Evolutionary conservation across 768 basidiomycete species (phyloP).

Genomic region (Heimioporus sp.): DNA sequence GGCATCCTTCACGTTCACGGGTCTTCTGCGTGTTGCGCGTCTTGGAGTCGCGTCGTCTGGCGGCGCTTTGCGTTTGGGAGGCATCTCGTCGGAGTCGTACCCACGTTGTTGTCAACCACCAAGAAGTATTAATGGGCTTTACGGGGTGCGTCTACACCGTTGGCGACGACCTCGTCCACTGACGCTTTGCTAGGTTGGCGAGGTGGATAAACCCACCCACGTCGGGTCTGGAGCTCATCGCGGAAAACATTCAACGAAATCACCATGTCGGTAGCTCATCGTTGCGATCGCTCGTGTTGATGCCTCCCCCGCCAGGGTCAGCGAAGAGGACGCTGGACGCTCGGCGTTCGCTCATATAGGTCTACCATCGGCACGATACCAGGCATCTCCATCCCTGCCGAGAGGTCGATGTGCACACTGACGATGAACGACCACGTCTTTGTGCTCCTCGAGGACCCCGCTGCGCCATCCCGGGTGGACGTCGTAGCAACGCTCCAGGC

Average conservation of each 20-base stretch:
- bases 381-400: slow-evolving; percentile 48
- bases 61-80: slow-evolving; percentile 45
- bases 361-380: slow-evolving; percentile 63
- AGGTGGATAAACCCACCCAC: slow-evolving; percentile 84
- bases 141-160: slow-evolving; percentile 51
- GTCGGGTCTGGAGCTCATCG: slow-evolving; percentile 63
- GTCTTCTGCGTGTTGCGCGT: slow-evolving; percentile 21
- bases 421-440: slow-evolving; percentile 82
- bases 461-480: slow-evolving; percentile 66
- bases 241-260: slow-evolving; percentile 66
- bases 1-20: slow-evolving; percentile 13
- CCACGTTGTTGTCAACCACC: slow-evolving; percentile 3
- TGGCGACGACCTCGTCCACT: not conserved
- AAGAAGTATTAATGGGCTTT: slow-evolving; percentile 57
- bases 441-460: slow-evolving; percentile 74
- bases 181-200: slow-evolving; percentile 53
- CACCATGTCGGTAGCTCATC: slow-evolving; percentile 51
- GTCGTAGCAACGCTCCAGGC: slow-evolving; percentile 29
- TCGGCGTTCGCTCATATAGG: slow-evolving; percentile 71
- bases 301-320: slow-evolving; percentile 45
- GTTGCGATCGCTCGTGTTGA: slow-evolving; percentile 15
- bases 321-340: slow-evolving; percentile 61
- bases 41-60: slow-evolving; percentile 27
- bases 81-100: slow-evolving; percentile 25
- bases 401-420: slow-evolving; percentile 72